Base-by-base conservation (phyloP, 441 rosid species). In the Raphanus hybrid region DNA sequence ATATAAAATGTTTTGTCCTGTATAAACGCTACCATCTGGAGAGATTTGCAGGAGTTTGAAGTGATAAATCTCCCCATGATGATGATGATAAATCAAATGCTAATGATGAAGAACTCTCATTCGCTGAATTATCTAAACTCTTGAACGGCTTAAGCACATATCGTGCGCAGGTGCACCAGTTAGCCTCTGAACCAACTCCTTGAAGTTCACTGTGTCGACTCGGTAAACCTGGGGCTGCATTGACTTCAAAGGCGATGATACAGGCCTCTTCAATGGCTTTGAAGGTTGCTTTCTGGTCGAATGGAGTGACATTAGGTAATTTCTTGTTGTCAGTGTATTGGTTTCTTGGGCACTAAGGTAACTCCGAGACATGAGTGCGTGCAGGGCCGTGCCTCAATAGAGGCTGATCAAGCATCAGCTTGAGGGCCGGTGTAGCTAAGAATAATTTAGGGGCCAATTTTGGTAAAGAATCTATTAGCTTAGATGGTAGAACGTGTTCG, bases 121-220 rank as follows among this genome's bases (percentile, higher is more conserved):
- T 67, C 8, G 43, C 39, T 23, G 27, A 52, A 60, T 73, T 70
- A 61, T 35, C 18, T 16, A 26, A 66, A 35, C 16, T 67, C 57
- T 37, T 50, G 16, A 67, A 12, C 70, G 71, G 70, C 63, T 73
- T 52, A 73, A 73, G 4, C 60, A 27, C 64, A 54, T 6, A 18
- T 57, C 75, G 3, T 54, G 67, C 43, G 62, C 79, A 4, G 88
- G 79, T 32, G 88, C 81, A 26, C 91, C 96, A 0, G 98, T 94
- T 34, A 94, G 91, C 84, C 82, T 73, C 82, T 92, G 97, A 71
- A 94, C 98, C 80, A 91, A 86, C 32, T 87, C 91, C 76, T 86
- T 78, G 87, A 94, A 94, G 84, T 94, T 81, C 0, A 80, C 45
- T 23, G 92, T 84, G 34, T 92, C 90, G 4, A 93, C 98, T 74